These are phyloP conservation scores for Chamaecrista fasciculata DNA, from an alignment of 306 rosid genomes.

Conservation along the genomic window DNA sequence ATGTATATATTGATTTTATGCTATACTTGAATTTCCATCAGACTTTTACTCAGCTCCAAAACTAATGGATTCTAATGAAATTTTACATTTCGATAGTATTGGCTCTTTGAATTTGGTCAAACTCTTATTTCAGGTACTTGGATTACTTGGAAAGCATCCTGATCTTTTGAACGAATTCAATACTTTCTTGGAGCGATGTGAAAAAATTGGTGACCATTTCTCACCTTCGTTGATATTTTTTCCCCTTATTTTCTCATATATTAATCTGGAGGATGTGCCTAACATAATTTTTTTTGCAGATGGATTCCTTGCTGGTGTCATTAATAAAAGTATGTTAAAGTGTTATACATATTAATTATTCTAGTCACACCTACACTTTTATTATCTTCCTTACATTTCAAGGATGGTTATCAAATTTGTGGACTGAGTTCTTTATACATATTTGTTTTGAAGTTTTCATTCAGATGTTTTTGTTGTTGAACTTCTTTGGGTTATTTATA, in stretches of 20 bases:
- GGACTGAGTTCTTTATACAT: background rate
- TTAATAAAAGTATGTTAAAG: constrained; percentile 72
- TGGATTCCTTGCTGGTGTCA: constrained; percentile 86
- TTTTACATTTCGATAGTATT: no score
- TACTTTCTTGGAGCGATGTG: constrained; percentile 75
- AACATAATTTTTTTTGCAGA: constrained; percentile 63
- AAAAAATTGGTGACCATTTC: constrained; percentile 64
- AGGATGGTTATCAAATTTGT: constrained; percentile 1
- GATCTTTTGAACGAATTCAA: constrained; percentile 86
- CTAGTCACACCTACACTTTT: background rate
- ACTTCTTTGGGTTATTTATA: constrained; percentile 9
- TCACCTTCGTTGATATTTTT: background rate
- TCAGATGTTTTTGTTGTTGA: constrained; percentile 15
- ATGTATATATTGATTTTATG: background rate
- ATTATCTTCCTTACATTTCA: background rate
- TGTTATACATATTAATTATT: constrained; percentile 4
- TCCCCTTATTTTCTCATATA: constrained; percentile 22
- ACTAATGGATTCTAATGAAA: no score
- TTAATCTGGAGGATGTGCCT: constrained; percentile 30
- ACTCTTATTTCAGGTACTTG: constrained; percentile 57
- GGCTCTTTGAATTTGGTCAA: background rate
- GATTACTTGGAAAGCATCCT: constrained; percentile 75
- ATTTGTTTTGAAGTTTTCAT: constrained; percentile 6
- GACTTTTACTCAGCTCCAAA: no score
- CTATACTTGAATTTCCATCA: no score